Evolutionary conservation across 495 filamentous ascomycete genomes (phyloP), one percentile per base, ranked within the genome.

Genomic region (Pyrenopolyporus hunteri): DNA sequence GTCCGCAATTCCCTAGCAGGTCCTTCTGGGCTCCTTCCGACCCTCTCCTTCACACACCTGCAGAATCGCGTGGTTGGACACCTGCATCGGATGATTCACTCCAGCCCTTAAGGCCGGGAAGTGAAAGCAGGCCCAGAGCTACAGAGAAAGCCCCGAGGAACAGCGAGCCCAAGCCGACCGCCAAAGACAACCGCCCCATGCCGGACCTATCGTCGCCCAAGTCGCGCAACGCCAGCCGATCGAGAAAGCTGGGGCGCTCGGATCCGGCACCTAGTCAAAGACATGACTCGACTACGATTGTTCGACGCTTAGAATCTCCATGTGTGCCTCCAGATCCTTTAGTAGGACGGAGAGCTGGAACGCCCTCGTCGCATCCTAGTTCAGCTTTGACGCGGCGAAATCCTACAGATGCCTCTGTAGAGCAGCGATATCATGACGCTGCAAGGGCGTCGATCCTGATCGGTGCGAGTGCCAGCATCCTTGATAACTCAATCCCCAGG

Each of bases 1-100:
- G 47, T 11, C 47, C 47, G 17, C 47, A 36, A 37, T 50, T 25
- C 16, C 47, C 31, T 6, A 37, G n/a, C 4, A 35, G 14, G 20
- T 50, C 25, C 19, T 50, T 50, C 32, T 50, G 47, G 47, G 2
- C 25, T 26, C 31, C 47, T 37, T 50, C 29, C 6, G 47, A 50
- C 47, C 17, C 47, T 13, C 29, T 22, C 4, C 25, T 50, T 4
- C 32, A 20, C 10, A 50, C n/a, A n/a, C 32, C 47, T 2, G 32
- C n/a, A 31, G 47, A 37, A 16, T 11, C 20, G n/a, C 47, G n/a
- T 8, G 13, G 3, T 1, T n/a, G 9, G 17, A 16, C 47, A 10
- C 32, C 47, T 26, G 1, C 20, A 26, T 28, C 26, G 26, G 47
- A 25, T 7, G 17, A 50, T 6, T 35, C 45, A 10, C 16, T 31